Base-by-base conservation (phyloP, 306 rosid species). In the Prunus mongolica region DNA sequence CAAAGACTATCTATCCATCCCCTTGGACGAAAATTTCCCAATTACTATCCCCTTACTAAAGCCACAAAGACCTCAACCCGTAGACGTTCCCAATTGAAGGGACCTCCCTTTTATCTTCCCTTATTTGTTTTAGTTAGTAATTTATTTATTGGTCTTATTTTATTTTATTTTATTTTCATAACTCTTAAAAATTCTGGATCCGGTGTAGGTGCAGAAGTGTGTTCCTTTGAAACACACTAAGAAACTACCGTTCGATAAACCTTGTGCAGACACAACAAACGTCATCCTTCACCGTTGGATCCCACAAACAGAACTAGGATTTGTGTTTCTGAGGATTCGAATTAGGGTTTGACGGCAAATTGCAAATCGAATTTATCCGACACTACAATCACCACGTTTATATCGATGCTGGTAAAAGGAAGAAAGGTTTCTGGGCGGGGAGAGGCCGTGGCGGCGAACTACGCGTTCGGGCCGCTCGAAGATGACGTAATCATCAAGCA, bases 401-500 rank as follows among this genome's bases (percentile, higher is more conserved):
- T 51, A 44, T 51, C 77, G 75, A 91, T 93, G 98, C 74, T 88
- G 52, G 88, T 79, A 28, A 91, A 85, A 81, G 87, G 74, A 68
- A 88, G 98, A 72, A 93, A 91, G 77, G 85, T 87, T 38, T 81
- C 93, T 1, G 82, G 81, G 4, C 89, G 97, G 3, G 98, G 34
- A 4, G 91, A 91, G 79, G 83, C 90, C 0, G 90, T 87, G 44
- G 89, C 91, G 11, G 88, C 93, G 1, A 90, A 83, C 80, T 93
- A 84, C 46, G 97, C 97, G 5, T 93, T 93, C 49, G 97, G 93
- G 9, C 87, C 88, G 0, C 67, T 77, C 2, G 94, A 91, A 30
- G 97, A 89, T 68, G 98, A 94, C 76, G 28, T 67, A 6, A 94
- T 94, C 15, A 94, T 94, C 75, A 94, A 89, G 74, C 96, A 92